phyloP scores from a whole-genome alignment of 75 land plant species.

The Chamaecyparis obtusa region DNA sequence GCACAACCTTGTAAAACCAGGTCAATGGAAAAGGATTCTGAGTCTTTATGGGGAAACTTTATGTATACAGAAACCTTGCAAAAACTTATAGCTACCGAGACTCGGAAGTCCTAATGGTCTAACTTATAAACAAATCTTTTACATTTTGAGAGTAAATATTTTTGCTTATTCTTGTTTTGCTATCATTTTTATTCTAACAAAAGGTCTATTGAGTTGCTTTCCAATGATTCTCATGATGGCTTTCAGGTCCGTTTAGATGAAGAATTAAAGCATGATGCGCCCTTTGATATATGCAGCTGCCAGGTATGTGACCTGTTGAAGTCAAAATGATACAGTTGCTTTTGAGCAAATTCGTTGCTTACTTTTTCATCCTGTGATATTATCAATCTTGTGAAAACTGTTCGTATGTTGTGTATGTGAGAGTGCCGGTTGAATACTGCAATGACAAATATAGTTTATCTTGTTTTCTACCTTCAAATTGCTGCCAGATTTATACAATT shows the following conservation, averaged over 20 bases:
- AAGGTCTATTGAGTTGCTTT: neutral
- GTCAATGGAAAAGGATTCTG: neutral
- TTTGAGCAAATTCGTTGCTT: neutral
- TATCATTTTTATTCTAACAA: neutral
- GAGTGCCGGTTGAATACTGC: neutral
- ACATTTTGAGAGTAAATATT: neutral
- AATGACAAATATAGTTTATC: neutral
- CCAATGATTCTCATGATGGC: constrained; percentile 3
- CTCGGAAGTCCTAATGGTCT: neutral
- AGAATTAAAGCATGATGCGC: constrained; percentile 67
- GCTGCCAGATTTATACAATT: neutral
- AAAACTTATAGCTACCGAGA: neutral
- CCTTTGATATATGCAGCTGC: constrained; percentile 91
- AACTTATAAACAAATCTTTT: neutral
- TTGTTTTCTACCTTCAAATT: neutral
- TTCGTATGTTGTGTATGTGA: neutral
- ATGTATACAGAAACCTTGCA: neutral
- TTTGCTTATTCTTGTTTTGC: neutral
- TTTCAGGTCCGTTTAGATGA: constrained; percentile 60
- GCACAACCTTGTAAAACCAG: neutral
- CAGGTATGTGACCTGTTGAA: constrained; percentile 50
- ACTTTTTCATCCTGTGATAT: neutral
- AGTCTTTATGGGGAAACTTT: neutral
- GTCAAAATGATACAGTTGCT: neutral
- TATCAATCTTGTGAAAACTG: neutral